Base-by-base conservation (phyloP, 2,329 filamentous ascomycete genomes). In the Elsinoe arachidis region DNA sequence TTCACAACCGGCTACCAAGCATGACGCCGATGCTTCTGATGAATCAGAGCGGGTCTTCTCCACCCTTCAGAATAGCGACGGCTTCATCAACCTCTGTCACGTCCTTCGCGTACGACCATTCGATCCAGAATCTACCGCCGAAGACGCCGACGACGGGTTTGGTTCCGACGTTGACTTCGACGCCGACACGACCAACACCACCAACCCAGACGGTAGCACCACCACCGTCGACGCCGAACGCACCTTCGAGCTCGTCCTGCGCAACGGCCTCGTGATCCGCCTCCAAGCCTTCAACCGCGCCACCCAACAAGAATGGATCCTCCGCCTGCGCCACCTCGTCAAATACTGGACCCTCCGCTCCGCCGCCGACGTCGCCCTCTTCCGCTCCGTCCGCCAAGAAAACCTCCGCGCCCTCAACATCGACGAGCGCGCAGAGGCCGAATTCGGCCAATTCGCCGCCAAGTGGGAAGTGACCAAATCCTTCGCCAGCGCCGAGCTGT, bases 381-480 rank as follows among this genome's bases (percentile, higher is more conserved):
- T 82, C 64, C 83, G 84, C 62, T 69, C 72, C 1, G 77, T 82
- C 3, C 77, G 83, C 17, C 72, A 75, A 55, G 75, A 76, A 55
- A 87, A 87, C 61, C 74, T 86, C 33, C 73, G 78, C 41, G 71
- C 76, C 5, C 73, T 87, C 53, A 78, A 80, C 52, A 83, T 87
- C 58, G 83, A 86, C 64, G 84, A 87, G 65, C 80, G 83, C 62
- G 75, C 79, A 62, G 84, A 87, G 68, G 82, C 84, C 0, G 70
- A 79, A 43, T 69, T 86, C n/a, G 84, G 83, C 9, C 82, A 85
- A 64, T 86, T 82, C 64, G 82, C 82, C 0, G 74, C 77, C 61
- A 86, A 86, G 64, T 87, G 84, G 84, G 84, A 87, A 66, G 82
- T 86, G 19, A 80, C 76, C 14, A 78, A 83, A 61, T 80, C 82